Percentiles rank a stretch among this genome's conserved stretches.
Conservation (phyloP, 768 basidiomycete genomes). For the Pisolithus orientalis region DNA sequence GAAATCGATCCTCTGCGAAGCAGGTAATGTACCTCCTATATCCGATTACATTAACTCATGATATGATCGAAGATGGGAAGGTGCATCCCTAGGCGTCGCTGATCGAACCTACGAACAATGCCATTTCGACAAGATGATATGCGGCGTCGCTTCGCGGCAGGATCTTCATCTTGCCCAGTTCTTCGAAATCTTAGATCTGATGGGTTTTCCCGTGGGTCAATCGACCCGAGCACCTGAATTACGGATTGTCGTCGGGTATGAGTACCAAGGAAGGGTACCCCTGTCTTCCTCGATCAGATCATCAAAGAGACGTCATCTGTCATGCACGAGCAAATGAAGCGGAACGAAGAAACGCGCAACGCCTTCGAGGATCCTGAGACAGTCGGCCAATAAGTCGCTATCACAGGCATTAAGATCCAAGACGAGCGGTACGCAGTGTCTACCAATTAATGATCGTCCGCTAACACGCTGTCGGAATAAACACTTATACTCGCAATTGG, state of each 20-base stretch:
- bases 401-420: conserved; percentile 94
- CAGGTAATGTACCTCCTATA: conserved; percentile 38
- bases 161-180: too few relatives aligned
- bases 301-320: conserved; percentile 79
- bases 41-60: neutral
- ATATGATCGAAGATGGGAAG: conserved; percentile 45
- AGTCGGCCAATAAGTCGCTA: conserved; percentile 78
- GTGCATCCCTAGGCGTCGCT: conserved; percentile 91
- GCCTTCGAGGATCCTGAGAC: conserved; percentile 82
- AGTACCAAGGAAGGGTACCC: conserved; percentile 86
- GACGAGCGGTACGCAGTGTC: conserved; percentile 67
- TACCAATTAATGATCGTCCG: neutral
- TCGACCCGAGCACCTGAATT: conserved; percentile 70
- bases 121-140: conserved; percentile 89
- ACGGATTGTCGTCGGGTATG: conserved; percentile 89
- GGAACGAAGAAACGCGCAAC: conserved; percentile 88
- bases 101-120: conserved; percentile 93
- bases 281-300: conserved; percentile 91
- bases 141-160: conserved; percentile 42
- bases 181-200: too few relatives aligned
- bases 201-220: too few relatives aligned
- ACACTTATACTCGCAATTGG: conserved; percentile 95
- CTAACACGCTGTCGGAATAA: conserved; percentile 54
- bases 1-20: conserved; percentile 83
- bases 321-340: conserved; percentile 96